Evolutionary conservation across 371 early-diverging fungal species (phyloP), one percentile per base, ranked within the genome.

Genomic region (Mortierella sp.): DNA sequence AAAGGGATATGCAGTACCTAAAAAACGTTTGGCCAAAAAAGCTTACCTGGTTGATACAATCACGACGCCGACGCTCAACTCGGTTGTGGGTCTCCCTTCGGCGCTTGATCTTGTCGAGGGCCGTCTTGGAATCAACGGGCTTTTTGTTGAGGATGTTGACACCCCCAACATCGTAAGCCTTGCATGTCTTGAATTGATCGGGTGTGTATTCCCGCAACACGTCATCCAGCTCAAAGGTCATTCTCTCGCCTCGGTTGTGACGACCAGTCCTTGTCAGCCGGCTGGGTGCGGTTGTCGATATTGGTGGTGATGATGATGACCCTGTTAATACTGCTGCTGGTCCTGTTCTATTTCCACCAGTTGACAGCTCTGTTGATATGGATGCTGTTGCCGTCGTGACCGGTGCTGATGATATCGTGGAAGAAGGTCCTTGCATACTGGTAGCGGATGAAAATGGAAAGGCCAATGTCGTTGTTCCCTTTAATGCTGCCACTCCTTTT

Each of bases 41-140:
- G 24, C 24, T 24, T 89, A 52, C 91, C 89, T 93, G 92, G 78
- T 95, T 95, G 72, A 95, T 94, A 76, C 92, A 93, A 83, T 94
- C 95, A 58, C 95, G 89, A 42, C 95, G 90, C 16, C 94, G 91
- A 38, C 95, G 92, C 80, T 95, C 95, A 28, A 95, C 94, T 74
- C 92, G 91, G 73, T 95, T 95, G 84, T 95, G 95, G 72, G 94
- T 94, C 82, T 94, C 95, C 82, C 94, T 91, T 26, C 95, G 89
- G 52, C 94, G 90, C 87, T 94, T 92, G 80, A 94, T 89, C 83
- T 94, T 88, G 89, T 95, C 95, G 58, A 94, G 91, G 16, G 93
- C 94, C 0, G 94, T 94, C 77, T 94, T 94, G 73, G 94, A 93
- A 77, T 95, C 95, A 48, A 95, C 84, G 73, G 93, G 88, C 70